Conservation (phyloP, 306 rosid genomes). For the Cucurbita moschata region DNA sequence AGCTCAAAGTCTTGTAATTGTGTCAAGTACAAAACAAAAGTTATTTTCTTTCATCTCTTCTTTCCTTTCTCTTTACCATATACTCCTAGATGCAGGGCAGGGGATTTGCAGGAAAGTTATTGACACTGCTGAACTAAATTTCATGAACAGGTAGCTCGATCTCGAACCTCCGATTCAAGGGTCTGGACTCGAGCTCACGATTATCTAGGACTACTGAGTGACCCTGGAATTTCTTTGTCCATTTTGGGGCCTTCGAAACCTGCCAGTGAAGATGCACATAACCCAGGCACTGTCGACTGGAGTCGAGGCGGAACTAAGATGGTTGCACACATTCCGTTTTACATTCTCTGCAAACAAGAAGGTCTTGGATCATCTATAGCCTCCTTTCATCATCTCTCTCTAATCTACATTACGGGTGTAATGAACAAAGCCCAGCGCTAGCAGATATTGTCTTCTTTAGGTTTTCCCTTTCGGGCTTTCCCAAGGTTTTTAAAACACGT, state of each 20-base stretch:
- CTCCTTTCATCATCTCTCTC: background rate
- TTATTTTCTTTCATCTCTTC: background rate
- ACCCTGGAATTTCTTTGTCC: conserved; percentile 74
- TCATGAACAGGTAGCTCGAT: conserved; percentile 62
- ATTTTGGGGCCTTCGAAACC: conserved; percentile 79
- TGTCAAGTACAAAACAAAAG: background rate
- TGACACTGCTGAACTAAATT: conserved; percentile 6
- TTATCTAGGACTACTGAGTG: conserved; percentile 78
- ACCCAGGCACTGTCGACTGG: conserved; percentile 75
- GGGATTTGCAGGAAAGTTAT: background rate
- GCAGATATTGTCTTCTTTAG: no score
- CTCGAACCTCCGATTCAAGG: conserved; percentile 67
- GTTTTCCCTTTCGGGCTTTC: no score
- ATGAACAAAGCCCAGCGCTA: no score
- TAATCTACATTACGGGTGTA: background rate
- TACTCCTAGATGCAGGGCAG: background rate
- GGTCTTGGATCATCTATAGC: conserved; percentile 21
- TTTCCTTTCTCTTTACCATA: background rate
- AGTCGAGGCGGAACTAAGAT: conserved; percentile 68
- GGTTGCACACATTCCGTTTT: conserved; percentile 84
- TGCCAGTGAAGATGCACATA: conserved; percentile 32
- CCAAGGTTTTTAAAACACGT: no score
- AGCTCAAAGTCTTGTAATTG: background rate
- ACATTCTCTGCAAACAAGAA: conserved; percentile 73
- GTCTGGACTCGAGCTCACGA: conserved; percentile 90